Percentiles rank a stretch among this genome's conserved stretches.
Conservation (phyloP, 352 stramenopile species). For the Phytophthora ohioensis region DNA sequence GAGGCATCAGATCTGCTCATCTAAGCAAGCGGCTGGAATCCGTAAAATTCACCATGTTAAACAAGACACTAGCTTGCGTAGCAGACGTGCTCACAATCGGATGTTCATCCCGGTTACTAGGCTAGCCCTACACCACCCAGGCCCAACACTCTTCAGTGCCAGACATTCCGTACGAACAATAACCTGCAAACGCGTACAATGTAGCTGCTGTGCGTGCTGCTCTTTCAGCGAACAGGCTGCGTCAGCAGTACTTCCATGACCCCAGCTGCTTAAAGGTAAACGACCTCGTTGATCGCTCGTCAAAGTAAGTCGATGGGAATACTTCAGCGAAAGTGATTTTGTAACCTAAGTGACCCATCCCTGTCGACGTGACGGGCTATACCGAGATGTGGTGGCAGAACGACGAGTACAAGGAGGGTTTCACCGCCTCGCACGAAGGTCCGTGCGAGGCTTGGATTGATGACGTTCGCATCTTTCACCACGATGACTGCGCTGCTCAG, state of each 20-base stretch:
- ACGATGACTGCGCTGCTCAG: constrained; percentile 39
- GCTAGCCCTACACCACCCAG: no score
- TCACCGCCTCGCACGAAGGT: constrained; percentile 45
- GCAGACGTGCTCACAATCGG: no score
- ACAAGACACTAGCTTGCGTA: no score
- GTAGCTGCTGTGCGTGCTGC: background rate
- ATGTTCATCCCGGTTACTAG: no score
- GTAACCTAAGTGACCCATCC: background rate
- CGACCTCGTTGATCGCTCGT: background rate
- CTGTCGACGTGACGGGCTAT: constrained; percentile 39
- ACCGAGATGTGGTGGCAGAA: constrained; percentile 44
- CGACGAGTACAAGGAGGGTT: constrained; percentile 45
- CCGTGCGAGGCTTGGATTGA: constrained; percentile 43
- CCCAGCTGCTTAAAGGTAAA: constrained; percentile 8
- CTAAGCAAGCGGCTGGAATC: no score
- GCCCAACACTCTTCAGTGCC: background rate
- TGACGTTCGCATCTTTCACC: constrained; percentile 30
- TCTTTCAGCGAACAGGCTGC: background rate
- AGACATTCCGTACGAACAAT: background rate
- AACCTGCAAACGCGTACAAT: background rate
- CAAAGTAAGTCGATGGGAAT: constrained; percentile 5
- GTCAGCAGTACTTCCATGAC: constrained; percentile 1
- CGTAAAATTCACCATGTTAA: no score
- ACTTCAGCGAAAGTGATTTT: background rate
- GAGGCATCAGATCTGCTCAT: no score